phyloP scores from a whole-genome alignment of 179 eudicot genomes.

The Drosera spatulata region DNA sequence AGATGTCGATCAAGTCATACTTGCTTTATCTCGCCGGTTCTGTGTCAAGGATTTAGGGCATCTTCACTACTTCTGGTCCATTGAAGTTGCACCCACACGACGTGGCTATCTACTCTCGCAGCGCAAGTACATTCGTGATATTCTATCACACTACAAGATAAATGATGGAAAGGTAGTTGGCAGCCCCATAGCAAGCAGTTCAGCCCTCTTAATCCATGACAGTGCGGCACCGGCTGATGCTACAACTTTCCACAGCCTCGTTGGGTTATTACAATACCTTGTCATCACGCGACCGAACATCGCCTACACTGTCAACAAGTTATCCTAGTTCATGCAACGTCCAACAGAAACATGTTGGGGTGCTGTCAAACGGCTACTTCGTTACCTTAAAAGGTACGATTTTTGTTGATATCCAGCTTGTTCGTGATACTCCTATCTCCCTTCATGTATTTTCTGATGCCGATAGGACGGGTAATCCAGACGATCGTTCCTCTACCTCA shows the following conservation, averaged over 20 bases:
- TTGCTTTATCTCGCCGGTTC: too few relatives aligned
- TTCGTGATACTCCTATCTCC: neutral
- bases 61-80: too few relatives aligned
- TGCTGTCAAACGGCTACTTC: neutral
- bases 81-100: too few relatives aligned
- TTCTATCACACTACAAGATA: too few relatives aligned
- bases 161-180: too few relatives aligned
- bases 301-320: neutral
- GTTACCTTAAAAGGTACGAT: neutral
- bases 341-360: neutral
- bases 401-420: neutral
- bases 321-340: neutral
- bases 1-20: too few relatives aligned
- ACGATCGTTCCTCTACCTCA: neutral
- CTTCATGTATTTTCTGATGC: neutral
- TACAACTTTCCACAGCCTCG: neutral
- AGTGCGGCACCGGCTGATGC: neutral
- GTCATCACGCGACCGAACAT: neutral
- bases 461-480: neutral
- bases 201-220: too few relatives aligned
- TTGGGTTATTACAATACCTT: neutral
- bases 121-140: too few relatives aligned
- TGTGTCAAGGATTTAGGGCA: too few relatives aligned
- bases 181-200: too few relatives aligned
- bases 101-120: neutral